A percentile compares a stretch with the other conserved stretches of the same genome.
Conservation (phyloP, 2,329 filamentous ascomycete genomes). For the Colletotrichum gigasporum region DNA sequence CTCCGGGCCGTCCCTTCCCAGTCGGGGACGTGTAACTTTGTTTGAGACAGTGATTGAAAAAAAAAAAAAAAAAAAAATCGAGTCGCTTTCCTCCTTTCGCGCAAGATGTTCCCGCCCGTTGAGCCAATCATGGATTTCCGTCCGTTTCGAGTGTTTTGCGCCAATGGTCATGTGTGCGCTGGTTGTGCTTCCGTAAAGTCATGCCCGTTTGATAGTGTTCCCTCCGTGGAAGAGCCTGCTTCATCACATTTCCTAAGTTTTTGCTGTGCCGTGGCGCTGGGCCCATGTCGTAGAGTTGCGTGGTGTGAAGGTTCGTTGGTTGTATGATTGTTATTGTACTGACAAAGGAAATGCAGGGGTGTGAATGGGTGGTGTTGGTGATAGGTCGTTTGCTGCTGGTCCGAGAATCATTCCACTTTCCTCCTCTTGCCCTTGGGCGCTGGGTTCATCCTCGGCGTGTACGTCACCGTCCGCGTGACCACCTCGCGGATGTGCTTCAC, state of each 20-base stretch:
- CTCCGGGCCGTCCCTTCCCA: conserved; percentile 21
- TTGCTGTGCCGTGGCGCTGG: conserved; percentile 15
- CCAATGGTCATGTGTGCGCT: conserved; percentile 10
- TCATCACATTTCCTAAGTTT: conserved; percentile 27
- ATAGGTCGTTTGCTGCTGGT: not conserved
- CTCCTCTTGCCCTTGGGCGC: conserved; percentile 93
- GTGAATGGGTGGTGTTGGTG: not conserved
- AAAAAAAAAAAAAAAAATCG: conserved; percentile 6
- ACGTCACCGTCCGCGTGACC: conserved; percentile 93
- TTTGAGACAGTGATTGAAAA: conserved; percentile 15
- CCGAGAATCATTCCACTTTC: conserved; percentile 62
- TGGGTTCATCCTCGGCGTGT: conserved; percentile 86
- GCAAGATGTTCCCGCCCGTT: conserved; percentile 22
- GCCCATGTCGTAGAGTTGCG: conserved; percentile 13
- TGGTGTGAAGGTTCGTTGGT: conserved; percentile 4
- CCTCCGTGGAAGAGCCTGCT: conserved; percentile 32
- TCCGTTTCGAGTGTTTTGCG: conserved; percentile 20
- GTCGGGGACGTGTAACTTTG: conserved; percentile 8
- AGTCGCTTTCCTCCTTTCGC: conserved; percentile 28
- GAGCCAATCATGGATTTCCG: conserved; percentile 14
- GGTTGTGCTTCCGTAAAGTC: conserved; percentile 29
- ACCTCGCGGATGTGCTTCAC: conserved; percentile 84
- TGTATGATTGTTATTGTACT: not conserved
- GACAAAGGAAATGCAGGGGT: conserved; percentile 23
- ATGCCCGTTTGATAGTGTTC: conserved; percentile 18